phyloP scores from a whole-genome alignment of 345 rosid species.

The Kandelia obovata region DNA sequence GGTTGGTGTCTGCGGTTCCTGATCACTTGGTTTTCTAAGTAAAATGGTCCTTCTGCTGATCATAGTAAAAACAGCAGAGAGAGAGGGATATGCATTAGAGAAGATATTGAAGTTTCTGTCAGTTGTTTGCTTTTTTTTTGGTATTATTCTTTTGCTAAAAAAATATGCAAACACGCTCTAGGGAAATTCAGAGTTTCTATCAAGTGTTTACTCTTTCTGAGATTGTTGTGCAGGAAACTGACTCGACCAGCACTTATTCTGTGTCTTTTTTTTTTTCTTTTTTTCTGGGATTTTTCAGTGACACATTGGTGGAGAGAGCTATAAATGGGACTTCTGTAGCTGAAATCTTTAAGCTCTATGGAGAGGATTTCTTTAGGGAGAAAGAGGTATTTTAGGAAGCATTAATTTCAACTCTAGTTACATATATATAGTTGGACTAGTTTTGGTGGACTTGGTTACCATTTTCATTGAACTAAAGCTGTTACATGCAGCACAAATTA shows the following conservation, averaged over 20 bases:
- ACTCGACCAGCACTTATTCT: too few relatives aligned
- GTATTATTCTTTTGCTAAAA: not conserved
- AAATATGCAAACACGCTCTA: too few relatives aligned
- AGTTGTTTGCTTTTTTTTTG: not conserved
- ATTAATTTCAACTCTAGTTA: not conserved
- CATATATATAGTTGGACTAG: too few relatives aligned
- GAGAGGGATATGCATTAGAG: not conserved
- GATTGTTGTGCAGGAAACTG: too few relatives aligned
- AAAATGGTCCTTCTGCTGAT: not conserved
- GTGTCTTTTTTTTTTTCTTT: not conserved
- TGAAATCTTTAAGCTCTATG: constrained; percentile 72
- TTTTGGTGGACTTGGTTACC: too few relatives aligned
- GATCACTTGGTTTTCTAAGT: not conserved
- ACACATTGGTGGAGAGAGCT: constrained; percentile 59
- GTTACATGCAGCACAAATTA: too few relatives aligned
- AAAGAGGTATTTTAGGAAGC: constrained; percentile 58
- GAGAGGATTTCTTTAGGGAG: constrained; percentile 81
- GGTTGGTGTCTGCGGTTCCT: constrained; percentile 43
- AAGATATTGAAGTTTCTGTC: not conserved
- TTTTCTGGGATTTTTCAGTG: constrained; percentile 43
- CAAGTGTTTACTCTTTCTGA: too few relatives aligned
- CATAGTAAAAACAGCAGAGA: not conserved
- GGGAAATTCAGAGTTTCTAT: too few relatives aligned
- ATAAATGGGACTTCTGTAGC: constrained; percentile 64
- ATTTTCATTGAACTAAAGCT: too few relatives aligned